Percentiles rank a stretch among this genome's conserved stretches.
These are phyloP conservation scores for Ogataea trehalophila DNA, from an alignment of 805 yeast species.

Conservation along the genomic window DNA sequence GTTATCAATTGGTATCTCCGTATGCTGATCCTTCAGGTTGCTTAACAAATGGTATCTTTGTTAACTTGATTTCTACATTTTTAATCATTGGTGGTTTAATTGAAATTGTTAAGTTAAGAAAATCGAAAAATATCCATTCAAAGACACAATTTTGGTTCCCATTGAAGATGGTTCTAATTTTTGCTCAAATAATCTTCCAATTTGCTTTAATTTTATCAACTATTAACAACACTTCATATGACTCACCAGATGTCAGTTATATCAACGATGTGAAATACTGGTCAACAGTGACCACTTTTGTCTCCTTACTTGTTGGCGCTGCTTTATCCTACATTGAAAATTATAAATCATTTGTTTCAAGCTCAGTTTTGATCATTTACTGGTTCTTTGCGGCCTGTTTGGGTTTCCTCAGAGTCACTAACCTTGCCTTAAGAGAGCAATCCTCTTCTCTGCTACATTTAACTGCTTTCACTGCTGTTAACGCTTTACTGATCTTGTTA, in stretches of 20 bases:
- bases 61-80: conserved; percentile 31
- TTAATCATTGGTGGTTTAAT: conserved; percentile 35
- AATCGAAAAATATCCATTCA: conserved; percentile 25
- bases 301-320: conserved; percentile 47
- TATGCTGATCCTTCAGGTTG: conserved; percentile 50
- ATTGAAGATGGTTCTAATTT: conserved; percentile 36
- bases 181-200: conserved; percentile 36
- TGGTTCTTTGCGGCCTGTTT: conserved; percentile 61
- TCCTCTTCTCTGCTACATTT: conserved; percentile 29
- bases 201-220: conserved; percentile 13
- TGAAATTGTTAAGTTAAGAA: conserved; percentile 33
- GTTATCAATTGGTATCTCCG: conserved; percentile 37
- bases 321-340: conserved; percentile 68
- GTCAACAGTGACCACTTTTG: conserved; percentile 29
- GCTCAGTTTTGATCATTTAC: conserved; percentile 63
- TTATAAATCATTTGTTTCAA: conserved; percentile 58
- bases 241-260: conserved; percentile 21
- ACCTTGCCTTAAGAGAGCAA: conserved; percentile 34
- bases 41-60: conserved; percentile 40
- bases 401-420: conserved; percentile 40
- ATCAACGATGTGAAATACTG: conserved; percentile 25
- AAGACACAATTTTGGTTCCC: conserved; percentile 36
- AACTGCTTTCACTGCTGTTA: conserved; percentile 25
- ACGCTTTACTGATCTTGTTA: conserved; percentile 36
- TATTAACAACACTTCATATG: conserved; percentile 6